phyloP scores from a whole-genome alignment of 139 green algal genomes.

The Diplosphaera chodatii region DNA sequence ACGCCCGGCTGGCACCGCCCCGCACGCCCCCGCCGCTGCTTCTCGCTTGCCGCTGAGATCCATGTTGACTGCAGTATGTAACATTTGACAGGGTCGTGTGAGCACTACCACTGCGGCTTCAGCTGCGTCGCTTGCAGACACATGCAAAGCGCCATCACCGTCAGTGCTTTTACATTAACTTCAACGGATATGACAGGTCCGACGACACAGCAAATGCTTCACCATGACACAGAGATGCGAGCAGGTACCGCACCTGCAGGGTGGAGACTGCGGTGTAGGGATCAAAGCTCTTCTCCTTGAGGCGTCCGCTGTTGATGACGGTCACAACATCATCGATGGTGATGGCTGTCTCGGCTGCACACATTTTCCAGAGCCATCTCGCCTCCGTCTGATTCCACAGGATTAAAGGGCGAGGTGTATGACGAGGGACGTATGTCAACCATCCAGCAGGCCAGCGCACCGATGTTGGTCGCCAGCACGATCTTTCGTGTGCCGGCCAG shows the following conservation, averaged over 20 bases:
- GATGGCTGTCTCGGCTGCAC: constrained; percentile 57
- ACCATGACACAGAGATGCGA: no score
- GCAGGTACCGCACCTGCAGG: constrained; percentile 56
- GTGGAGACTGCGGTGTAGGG: constrained; percentile 70
- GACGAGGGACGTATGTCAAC: no score
- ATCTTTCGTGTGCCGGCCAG: constrained; percentile 63
- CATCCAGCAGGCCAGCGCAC: constrained; percentile 16
- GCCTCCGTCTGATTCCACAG: no score
- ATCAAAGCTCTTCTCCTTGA: constrained; percentile 84
- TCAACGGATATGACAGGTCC: no score
- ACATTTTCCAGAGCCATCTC: no score
- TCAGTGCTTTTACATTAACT: no score
- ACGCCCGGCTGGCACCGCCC: constrained; percentile 65
- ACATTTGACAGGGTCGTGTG: not conserved
- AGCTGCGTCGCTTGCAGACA: no score
- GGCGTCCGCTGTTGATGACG: constrained; percentile 63
- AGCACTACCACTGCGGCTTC: no score
- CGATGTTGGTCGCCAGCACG: constrained; percentile 82
- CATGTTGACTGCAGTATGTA: constrained; percentile 27
- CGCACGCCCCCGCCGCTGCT: constrained; percentile 68
- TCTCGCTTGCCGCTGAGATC: constrained; percentile 52
- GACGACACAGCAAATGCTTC: not conserved
- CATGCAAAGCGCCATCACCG: no score
- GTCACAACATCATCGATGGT: constrained; percentile 84
- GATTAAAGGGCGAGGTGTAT: no score